Conservation (phyloP, 352 stramenopile species). For the Pythium scleroteichum region DNA sequence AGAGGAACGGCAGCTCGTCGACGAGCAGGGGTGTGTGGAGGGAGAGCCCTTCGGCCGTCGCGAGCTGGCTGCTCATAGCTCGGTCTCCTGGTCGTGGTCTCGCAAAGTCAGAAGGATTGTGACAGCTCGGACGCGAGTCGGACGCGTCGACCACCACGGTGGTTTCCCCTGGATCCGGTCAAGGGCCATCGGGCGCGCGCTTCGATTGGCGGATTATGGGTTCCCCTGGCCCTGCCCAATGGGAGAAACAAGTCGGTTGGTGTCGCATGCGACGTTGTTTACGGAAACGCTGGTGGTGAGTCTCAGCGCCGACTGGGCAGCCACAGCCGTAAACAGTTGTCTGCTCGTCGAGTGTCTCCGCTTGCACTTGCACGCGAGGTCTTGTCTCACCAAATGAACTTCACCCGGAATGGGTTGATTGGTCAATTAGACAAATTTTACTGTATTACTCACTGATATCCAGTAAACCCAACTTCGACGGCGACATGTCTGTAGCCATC, state of each 20-base stretch:
- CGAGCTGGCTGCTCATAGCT: constrained; percentile 9
- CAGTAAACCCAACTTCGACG: not conserved
- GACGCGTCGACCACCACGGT: constrained; percentile 1
- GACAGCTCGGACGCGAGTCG: not conserved
- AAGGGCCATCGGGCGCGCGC: not conserved
- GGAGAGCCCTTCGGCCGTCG: constrained; percentile 12
- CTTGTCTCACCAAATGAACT: constrained; percentile 13
- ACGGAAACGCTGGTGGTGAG: not conserved
- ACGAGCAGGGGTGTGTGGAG: constrained; percentile 36
- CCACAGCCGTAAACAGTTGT: not conserved
- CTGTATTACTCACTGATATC: no score
- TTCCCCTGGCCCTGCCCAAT: not conserved
- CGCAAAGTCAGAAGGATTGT: not conserved
- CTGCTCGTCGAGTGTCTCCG: not conserved
- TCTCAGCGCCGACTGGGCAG: not conserved
- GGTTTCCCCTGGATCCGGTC: not conserved
- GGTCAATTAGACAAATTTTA: no score
- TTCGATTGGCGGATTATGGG: not conserved
- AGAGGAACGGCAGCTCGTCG: constrained; percentile 55
- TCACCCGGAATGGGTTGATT: no score
- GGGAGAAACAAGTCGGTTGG: not conserved
- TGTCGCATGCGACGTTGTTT: not conserved
- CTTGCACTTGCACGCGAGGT: not conserved
- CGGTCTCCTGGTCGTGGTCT: not conserved
- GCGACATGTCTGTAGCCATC: not conserved